Evolutionary conservation across 208 protist genomes (phyloP).

Genomic region (Leishmania amazonensis): DNA sequence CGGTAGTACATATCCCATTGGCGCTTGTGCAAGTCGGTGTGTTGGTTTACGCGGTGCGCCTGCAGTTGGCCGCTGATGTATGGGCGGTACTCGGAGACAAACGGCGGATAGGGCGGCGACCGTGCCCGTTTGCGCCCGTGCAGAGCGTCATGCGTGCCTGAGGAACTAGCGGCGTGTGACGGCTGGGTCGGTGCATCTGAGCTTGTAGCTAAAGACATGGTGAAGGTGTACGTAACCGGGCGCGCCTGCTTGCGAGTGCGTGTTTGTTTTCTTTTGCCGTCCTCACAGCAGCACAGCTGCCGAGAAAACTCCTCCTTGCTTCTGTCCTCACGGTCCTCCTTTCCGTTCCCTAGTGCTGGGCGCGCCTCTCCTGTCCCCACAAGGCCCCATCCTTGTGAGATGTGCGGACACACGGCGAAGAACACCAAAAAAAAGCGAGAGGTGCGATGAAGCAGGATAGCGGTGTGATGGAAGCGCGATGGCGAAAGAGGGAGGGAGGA

Average conservation of each 20-base stretch:
- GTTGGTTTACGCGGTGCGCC: slow-evolving; percentile 7
- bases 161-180: background rate
- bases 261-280: background rate
- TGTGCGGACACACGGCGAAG: background rate
- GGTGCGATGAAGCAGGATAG: background rate
- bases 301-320: background rate
- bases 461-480: background rate
- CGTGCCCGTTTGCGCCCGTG: slow-evolving; percentile 31
- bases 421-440: background rate
- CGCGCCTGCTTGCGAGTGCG: background rate
- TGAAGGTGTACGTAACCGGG: background rate
- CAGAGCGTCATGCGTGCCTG: background rate
- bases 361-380: background rate
- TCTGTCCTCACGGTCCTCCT: background rate
- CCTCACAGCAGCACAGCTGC: background rate
- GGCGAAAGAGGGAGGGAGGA: background rate
- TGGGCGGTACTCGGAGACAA: slow-evolving; percentile 79
- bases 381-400: background rate
- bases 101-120: slow-evolving; percentile 50
- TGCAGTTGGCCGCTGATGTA: slow-evolving; percentile 68
- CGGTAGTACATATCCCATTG: slow-evolving; percentile 92
- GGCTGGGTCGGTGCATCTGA: background rate
- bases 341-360: background rate
- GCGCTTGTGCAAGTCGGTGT: slow-evolving; percentile 40
- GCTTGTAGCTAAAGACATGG: background rate